These are phyloP conservation scores for Cyclotella sp. DNA, from an alignment of 108 stramenopile genomes.

Conservation along the genomic window DNA sequence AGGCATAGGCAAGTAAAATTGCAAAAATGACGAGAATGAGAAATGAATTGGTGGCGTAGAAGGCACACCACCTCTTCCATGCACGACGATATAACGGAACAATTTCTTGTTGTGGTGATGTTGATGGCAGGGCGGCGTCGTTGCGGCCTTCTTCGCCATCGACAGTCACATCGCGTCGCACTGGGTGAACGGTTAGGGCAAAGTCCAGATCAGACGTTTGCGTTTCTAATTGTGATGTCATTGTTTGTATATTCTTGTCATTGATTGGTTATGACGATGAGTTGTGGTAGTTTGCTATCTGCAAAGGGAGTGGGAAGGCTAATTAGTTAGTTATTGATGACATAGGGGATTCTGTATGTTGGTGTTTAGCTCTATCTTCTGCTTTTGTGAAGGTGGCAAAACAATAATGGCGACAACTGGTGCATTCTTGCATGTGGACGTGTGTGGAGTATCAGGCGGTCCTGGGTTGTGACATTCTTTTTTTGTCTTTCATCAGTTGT, in stretches of 20 bases:
- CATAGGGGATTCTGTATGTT: too few species aligned
- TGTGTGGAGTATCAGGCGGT: too few species aligned
- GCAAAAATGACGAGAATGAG: constrained; percentile 64
- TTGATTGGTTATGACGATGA: neutral
- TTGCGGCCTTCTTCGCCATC: neutral
- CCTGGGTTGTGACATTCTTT: too few species aligned
- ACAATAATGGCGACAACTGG: too few species aligned
- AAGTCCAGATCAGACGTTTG: neutral
- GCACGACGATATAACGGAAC: constrained; percentile 11
- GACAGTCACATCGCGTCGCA: neutral
- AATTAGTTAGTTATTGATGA: too few species aligned
- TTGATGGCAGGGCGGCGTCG: neutral
- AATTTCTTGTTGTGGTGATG: neutral
- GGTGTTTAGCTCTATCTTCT: too few species aligned
- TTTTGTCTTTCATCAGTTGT: too few species aligned
- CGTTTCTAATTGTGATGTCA: neutral
- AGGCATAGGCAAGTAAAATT: constrained; percentile 79
- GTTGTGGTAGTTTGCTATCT: neutral
- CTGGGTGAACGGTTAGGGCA: constrained; percentile 14
- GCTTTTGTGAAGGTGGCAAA: too few species aligned
- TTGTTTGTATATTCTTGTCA: neutral
- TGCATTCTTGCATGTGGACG: too few species aligned
- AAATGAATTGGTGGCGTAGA: constrained; percentile 65
- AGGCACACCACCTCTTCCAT: constrained; percentile 8
- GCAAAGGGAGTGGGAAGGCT: too few species aligned